Conservation (phyloP, 257 asterid genomes). For the Solanum sejunctum region DNA sequence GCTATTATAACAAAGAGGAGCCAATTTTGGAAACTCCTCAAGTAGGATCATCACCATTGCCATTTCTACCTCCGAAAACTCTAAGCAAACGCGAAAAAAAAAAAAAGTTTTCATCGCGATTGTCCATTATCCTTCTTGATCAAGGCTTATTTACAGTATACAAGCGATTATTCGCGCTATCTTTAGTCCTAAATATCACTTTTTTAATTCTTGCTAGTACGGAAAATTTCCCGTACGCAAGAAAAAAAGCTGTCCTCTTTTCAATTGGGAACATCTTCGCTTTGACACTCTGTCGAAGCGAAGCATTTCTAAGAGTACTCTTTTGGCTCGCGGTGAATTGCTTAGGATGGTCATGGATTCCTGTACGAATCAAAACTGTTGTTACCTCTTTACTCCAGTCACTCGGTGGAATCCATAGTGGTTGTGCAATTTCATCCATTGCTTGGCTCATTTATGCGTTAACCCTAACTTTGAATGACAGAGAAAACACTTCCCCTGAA, state of each 20-base stretch:
- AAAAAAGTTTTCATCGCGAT: slow-evolving; percentile 13
- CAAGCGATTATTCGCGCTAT: slow-evolving; percentile 46
- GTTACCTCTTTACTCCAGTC: slow-evolving; percentile 45
- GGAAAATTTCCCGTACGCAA: slow-evolving; percentile 38
- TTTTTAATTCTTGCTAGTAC: slow-evolving; percentile 43
- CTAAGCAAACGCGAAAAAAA: slow-evolving; percentile 8
- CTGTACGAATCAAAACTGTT: slow-evolving; percentile 34
- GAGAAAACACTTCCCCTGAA: slow-evolving; percentile 29
- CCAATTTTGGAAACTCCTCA: not conserved
- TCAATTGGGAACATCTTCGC: slow-evolving; percentile 47
- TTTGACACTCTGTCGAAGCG: slow-evolving; percentile 56
- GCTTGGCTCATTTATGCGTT: slow-evolving; percentile 57
- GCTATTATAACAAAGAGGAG: slow-evolving; percentile 4
- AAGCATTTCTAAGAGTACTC: slow-evolving; percentile 35
- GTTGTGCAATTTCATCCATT: slow-evolving; percentile 63
- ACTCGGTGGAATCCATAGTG: slow-evolving; percentile 66
- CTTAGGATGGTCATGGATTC: slow-evolving; percentile 48
- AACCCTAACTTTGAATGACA: slow-evolving; percentile 33
- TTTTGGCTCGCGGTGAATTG: slow-evolving; percentile 56
- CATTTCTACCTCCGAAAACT: slow-evolving; percentile 10
- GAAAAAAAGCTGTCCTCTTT: slow-evolving; percentile 29
- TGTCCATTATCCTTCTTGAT: slow-evolving; percentile 57
- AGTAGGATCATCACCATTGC: not conserved
- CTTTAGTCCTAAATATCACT: slow-evolving; percentile 25
- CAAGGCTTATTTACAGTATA: slow-evolving; percentile 74